phyloP scores from a whole-genome alignment of 2,329 filamentous ascomycete species.

The Fusarium sp. region DNA sequence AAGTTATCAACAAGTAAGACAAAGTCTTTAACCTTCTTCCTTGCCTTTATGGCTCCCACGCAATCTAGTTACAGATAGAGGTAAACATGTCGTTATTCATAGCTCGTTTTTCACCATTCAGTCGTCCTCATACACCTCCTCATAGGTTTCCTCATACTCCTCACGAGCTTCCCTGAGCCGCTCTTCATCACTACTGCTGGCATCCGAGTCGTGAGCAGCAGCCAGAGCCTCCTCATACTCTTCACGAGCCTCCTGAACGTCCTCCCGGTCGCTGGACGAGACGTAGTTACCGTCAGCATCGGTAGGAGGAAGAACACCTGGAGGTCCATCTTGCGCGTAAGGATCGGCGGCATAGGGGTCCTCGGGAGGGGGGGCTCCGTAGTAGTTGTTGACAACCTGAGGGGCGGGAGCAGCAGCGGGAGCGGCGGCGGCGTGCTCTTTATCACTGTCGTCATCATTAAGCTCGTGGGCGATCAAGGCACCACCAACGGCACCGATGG shows the following conservation, averaged over 20 bases:
- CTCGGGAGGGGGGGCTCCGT: constrained; percentile 33
- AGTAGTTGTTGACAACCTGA: constrained; percentile 32
- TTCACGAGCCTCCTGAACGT: constrained; percentile 57
- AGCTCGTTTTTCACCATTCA: constrained; percentile 28
- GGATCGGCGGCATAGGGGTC: constrained; percentile 35
- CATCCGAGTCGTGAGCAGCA: constrained; percentile 56
- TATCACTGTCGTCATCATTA: constrained; percentile 43
- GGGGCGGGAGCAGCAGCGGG: background rate
- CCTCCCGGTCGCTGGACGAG: constrained; percentile 58
- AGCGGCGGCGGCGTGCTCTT: constrained; percentile 36
- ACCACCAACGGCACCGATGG: constrained; percentile 68
- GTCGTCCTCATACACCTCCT: constrained; percentile 47
- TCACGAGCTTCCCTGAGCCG: constrained; percentile 66
- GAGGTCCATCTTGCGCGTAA: constrained; percentile 45
- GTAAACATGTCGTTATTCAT: constrained; percentile 43
- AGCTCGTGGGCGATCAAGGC: constrained; percentile 69
- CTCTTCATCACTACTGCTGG: constrained; percentile 65
- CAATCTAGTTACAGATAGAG: constrained; percentile 32
- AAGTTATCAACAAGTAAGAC: constrained; percentile 37
- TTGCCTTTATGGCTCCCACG: constrained; percentile 25
- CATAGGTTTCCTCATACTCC: constrained; percentile 57
- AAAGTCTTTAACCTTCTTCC: constrained; percentile 25
- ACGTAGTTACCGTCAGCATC: constrained; percentile 58
- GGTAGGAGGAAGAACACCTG: constrained; percentile 53
- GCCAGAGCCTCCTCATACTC: constrained; percentile 59